Evolutionary conservation across 768 basidiomycete genomes (phyloP), one percentile per base, ranked within the genome.

Genomic region (Collybia sordida): DNA sequence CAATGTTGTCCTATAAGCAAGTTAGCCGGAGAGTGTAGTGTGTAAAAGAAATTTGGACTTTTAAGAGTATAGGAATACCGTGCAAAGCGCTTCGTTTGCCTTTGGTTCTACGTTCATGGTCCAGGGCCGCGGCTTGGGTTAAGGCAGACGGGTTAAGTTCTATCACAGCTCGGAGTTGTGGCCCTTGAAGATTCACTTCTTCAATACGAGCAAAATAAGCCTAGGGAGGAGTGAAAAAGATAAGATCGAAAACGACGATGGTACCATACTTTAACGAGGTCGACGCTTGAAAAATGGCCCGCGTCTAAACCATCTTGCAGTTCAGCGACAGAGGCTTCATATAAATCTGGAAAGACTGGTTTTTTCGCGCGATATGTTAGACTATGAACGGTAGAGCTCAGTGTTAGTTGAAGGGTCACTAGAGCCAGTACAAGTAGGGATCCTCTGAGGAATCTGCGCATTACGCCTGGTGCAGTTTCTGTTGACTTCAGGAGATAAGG

Each of bases 161-260:
- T 12, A 85, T 65, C 4, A 87, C 73, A 0, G 84, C 84, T 8
- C 74, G 79, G 7, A 88, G 64, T 38, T 64, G 64, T 9, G 83
- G 78, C 1, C 84, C 83, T 49, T 80, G 68, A 15, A 78, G 56
- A 56, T 87, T 86, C n/a, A 88, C 85, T 58, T 87, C 80, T 3
- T 85, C 80, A 21, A 86, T 86, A 2, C 86, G 74, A 9, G 79
- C 77, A 54, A 86, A 71, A 60, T 87, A 87, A 2, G 83, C 82
- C 85, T 86, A 47, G 12, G n/a, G 9, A 14, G 24, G 42, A 15
- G 11, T 24, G 42, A 14, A 43, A 47, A 24, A 15, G 19, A 35
- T 15, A 15, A 18, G 34, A 11, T 31, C 46, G 18, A n/a, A 7
- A 22, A 17, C 9, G 14, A 39, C 17, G 38, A 22, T 8, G 3